Evolutionary conservation across 2,329 filamentous ascomycete genomes (phyloP), one percentile per base, ranked within the genome.

Genomic region (Sporothrix brasiliensis): DNA sequence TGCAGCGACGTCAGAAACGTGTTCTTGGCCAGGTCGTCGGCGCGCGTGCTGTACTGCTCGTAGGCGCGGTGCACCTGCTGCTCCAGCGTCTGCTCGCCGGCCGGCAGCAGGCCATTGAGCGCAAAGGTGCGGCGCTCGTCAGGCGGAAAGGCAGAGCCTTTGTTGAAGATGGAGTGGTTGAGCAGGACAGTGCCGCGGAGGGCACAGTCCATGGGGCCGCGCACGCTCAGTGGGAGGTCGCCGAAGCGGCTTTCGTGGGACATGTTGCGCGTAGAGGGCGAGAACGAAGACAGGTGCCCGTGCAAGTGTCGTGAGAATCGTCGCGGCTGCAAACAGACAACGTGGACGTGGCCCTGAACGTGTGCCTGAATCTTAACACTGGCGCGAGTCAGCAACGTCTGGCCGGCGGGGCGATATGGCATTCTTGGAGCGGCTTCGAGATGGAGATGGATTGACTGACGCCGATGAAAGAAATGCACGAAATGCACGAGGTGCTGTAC

Each of bases 1-100:
- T 92, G 93, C 82, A 97, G 83, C 66, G 90, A 93, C 0, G 91
- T 92, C 83, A 97, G 86, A 77, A 97, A 97, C 0, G 92, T 94
- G 75, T 97, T 97, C 81, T 95, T 96, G 52, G 90, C 89, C 50
- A 97, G 80, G 73, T 90, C 86, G 77, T 90, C 86, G 0, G 80
- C 77, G 3, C 86, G 84, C 2, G 83, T 86, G 24, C 80, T 82
- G 79, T 94, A 97, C 77, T 97, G 93, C 74, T 92, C 81, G 78
- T 96, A 96, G 0, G 93, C 93, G 30, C 93, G 87, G 70, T 87
- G 81, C 66, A 88, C 87, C 77, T 97, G 93, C 76, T 92, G 88
- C 4, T 94, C 90, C 5, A 97, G 84, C 0, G 88, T 91, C 77
- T 94, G 91, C 7, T 92, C 82, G 76, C 89, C 86, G 10, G 87